Evolutionary conservation across 2,329 filamentous ascomycete genomes (phyloP).

Genomic region (Fusarium redolens): DNA sequence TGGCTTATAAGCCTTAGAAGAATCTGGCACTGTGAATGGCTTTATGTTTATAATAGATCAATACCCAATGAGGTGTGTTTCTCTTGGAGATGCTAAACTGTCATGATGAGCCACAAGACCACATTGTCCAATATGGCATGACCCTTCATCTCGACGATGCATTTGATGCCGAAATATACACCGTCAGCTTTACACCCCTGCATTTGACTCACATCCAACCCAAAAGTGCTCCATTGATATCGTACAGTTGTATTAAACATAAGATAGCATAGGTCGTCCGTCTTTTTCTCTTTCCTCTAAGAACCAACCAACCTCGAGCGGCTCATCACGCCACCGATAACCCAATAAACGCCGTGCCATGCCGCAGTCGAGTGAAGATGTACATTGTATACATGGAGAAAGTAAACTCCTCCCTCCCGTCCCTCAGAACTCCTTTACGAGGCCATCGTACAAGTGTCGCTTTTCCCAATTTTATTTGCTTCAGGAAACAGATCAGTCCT

Average conservation of each 20-base stretch:
- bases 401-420: slow-evolving; percentile 18
- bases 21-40: background rate
- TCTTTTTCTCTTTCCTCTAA: slow-evolving; percentile 48
- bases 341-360: slow-evolving; percentile 63
- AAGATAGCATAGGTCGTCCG: slow-evolving; percentile 45
- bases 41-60: background rate
- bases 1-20: background rate
- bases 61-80: background rate
- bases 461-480: background rate
- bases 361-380: slow-evolving; percentile 67
- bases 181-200: background rate
- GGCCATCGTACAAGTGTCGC: slow-evolving; percentile 38
- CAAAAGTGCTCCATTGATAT: slow-evolving; percentile 31
- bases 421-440: slow-evolving; percentile 31
- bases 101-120: background rate
- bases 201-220: background rate
- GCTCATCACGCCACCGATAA: slow-evolving; percentile 46
- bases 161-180: background rate
- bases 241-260: slow-evolving; percentile 46
- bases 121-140: background rate
- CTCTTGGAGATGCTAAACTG: background rate
- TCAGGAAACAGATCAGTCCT: slow-evolving; percentile 68
- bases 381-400: slow-evolving; percentile 54
- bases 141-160: background rate
- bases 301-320: slow-evolving; percentile 45